phyloP scores from a whole-genome alignment of 2,329 filamentous ascomycete species.

The Bipolaris cookei region DNA sequence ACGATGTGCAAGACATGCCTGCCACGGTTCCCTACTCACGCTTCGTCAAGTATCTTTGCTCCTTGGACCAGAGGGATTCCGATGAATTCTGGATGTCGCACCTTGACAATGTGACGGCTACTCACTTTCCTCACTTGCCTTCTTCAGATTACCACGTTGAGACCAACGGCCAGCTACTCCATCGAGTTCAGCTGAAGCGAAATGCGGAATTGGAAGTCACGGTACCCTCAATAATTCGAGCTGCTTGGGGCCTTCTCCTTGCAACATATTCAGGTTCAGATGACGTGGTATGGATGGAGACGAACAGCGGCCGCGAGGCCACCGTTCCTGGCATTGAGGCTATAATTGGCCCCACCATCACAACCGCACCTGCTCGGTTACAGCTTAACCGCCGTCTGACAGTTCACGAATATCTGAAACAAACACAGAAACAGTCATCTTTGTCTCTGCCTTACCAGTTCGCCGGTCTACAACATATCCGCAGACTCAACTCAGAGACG shows the following conservation, averaged over 20 bases:
- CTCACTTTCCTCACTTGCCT: constrained; percentile 44
- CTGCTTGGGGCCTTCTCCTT: constrained; percentile 56
- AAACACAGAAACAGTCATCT: constrained; percentile 37
- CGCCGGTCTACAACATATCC: constrained; percentile 58
- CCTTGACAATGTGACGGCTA: constrained; percentile 36
- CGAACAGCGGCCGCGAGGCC: constrained; percentile 46
- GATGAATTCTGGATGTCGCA: constrained; percentile 39
- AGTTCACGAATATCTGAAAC: constrained; percentile 36
- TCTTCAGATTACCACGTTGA: constrained; percentile 40
- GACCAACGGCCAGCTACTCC: constrained; percentile 36
- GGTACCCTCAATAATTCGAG: constrained; percentile 49
- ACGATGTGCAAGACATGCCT: constrained; percentile 11
- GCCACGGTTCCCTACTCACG: constrained; percentile 37
- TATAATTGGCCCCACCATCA: constrained; percentile 51
- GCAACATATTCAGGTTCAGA: constrained; percentile 55
- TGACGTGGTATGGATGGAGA: constrained; percentile 57
- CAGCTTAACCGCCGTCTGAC: constrained; percentile 43
- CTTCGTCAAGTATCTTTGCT: constrained; percentile 42
- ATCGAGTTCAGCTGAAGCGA: constrained; percentile 27
- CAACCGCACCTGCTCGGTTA: constrained; percentile 53
- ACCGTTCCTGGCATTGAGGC: constrained; percentile 46
- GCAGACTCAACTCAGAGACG: constrained; percentile 47
- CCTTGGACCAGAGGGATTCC: constrained; percentile 34
- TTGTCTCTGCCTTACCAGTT: constrained; percentile 42
- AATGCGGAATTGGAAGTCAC: constrained; percentile 37